Base-by-base conservation (phyloP, 2,329 filamentous ascomycete genomes). In the Cordyceps militaris region DNA sequence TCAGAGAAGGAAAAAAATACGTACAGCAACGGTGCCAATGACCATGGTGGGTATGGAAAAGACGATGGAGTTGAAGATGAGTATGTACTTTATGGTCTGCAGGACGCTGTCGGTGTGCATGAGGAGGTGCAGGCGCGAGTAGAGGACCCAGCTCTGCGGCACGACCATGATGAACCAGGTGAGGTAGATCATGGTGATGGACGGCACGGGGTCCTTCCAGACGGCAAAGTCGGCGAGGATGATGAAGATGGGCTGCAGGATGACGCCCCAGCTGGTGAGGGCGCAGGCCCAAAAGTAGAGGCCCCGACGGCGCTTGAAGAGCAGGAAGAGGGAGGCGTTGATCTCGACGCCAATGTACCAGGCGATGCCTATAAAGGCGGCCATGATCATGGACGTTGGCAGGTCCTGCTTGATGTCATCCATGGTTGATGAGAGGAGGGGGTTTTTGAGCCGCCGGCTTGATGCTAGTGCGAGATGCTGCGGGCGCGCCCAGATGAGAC, bases 101-200 rank as follows among this genome's bases (percentile, higher is more conserved):
- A 85, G 72, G 7, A 77, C 66, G 4, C 68, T 67, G 10, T 74
- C 56, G 72, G 79, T 78, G 23, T 74, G 76, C 6, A 81, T 71
- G 23, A 86, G 74, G 3, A 86, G 73, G 63, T 85, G 81, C 2
- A 86, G 73, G 9, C 83, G 76, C 2, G 81, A 85, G 70, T 82
- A 86, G 1, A 86, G 71, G 2, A 86, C 82, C 23, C 84, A 64
- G 0, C 77, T 77, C 65, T 84, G 80, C 0, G 81, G 82, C 4
- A 80, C 80, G 1, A 85, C 76, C 79, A 85, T 83, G 3, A 63
- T 64, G 10, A 63, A 57, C 66, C 66, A 68, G 9, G 61, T 61
- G 16, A 64, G 51, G 42, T 63, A 61, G 30, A 64, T 65, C 34
- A 64, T 44, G 43, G 52, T 56, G 6, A 63, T 61, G n/a, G 58